Evolutionary conservation across 805 yeast genomes (phyloP), one percentile per base, ranked within the genome.

Genomic region (Millerozyma acaciae): DNA sequence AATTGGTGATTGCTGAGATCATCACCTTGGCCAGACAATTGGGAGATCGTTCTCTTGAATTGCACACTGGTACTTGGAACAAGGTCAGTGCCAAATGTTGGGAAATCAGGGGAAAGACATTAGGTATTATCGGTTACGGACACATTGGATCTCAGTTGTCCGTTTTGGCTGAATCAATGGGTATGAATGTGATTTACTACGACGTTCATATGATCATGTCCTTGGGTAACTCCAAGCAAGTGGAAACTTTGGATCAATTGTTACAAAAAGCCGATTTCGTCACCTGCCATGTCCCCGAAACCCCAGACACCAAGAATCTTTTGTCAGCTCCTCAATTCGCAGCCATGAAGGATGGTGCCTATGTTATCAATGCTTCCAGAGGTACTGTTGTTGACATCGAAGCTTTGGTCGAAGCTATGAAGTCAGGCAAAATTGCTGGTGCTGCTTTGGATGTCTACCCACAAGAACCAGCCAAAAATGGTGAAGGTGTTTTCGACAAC

Each of bases 41-140:
- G 42, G 96, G 97, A 54, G 98, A 93, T 64, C 81, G 98, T 67
- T 86, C 96, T 21, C 82, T 83, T 46, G 98, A 93, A 71, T 60
- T 93, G 71, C 98, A 90, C 71, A 76, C 90, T 35, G 97, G 97
- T 45, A 80, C 90, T 42, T 93, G 98, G 98, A 93, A 93, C 73
- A 93, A 93, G 70, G 97, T 90, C 50, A 73, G 84, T 52, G 74
- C 86, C 47, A 88, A 77, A 63, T 93, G 98, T 70, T 93, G 97
- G 97, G 98, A 93, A 69, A 89, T 93, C 49, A 84, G 98, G 70
- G 98, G 98, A 48, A 93, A 93, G 66, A 90, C 98, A 30, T 73
- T 93, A 51, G 98, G 98, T 42, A 93, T 93, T 53, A 74, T 93
- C 24, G 98, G 98, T 49, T 93, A 93, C 55, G 98, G 98, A 51